These are phyloP conservation scores for Trichoderma sp. DNA, from an alignment of 2,329 filamentous ascomycete species.

Conservation along the genomic window DNA sequence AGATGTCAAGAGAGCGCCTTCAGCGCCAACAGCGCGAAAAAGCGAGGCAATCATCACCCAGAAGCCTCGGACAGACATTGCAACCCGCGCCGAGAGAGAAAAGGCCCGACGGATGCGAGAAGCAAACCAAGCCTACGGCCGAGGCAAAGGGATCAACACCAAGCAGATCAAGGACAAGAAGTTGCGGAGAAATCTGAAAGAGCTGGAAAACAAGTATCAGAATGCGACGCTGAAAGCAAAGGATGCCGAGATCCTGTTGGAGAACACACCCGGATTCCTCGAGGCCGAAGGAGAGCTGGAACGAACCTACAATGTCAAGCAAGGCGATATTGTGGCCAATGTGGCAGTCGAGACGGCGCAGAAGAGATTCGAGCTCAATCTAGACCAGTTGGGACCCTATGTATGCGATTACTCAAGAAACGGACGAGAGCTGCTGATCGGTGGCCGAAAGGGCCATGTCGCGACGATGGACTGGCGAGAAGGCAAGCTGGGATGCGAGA, in stretches of 20 bases:
- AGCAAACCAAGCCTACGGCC: constrained; percentile 77
- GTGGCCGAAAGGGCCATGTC: constrained; percentile 88
- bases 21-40: constrained; percentile 40
- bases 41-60: constrained; percentile 52
- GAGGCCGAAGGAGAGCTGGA: constrained; percentile 88
- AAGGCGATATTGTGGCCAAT: constrained; percentile 74
- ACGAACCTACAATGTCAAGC: constrained; percentile 85
- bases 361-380: constrained; percentile 86
- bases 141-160: constrained; percentile 71
- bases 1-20: constrained; percentile 34
- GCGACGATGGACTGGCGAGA: constrained; percentile 96
- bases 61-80: constrained; percentile 49
- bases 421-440: constrained; percentile 79
- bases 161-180: constrained; percentile 85
- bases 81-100: constrained; percentile 50
- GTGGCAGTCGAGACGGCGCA: constrained; percentile 82
- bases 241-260: constrained; percentile 90
- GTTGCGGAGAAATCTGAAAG: constrained; percentile 73
- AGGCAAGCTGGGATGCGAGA: constrained; percentile 84
- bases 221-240: constrained; percentile 80
- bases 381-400: constrained; percentile 83
- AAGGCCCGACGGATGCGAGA: constrained; percentile 53
- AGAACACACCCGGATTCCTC: constrained; percentile 80
- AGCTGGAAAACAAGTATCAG: constrained; percentile 78
- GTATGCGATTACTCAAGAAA: constrained; percentile 85